These are phyloP conservation scores for Dictyostelium firmibasis DNA, from an alignment of 78 protist genomes.

Conservation along the genomic window DNA sequence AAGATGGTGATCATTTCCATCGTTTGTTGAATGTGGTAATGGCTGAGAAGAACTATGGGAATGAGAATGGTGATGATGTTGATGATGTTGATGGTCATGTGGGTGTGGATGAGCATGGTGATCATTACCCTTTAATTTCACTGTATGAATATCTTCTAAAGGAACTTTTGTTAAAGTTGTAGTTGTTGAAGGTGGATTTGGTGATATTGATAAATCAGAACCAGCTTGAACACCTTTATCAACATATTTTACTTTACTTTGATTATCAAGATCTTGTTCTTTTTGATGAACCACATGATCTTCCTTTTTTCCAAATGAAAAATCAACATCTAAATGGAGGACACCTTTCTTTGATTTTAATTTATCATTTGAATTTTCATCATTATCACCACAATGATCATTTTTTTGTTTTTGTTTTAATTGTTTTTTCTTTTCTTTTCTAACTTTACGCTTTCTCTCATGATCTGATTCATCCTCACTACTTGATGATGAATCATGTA, in stretches of 20 bases:
- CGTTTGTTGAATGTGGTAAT: not conserved
- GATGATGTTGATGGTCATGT: not conserved
- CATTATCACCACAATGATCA: not conserved
- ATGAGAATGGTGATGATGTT: not conserved
- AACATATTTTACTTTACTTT: not conserved
- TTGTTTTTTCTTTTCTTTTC: not conserved
- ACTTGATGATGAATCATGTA: not conserved
- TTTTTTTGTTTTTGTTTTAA: not conserved
- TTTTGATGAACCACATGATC: not conserved
- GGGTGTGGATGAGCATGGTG: not conserved
- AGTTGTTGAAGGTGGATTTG: not conserved
- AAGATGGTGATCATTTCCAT: not conserved
- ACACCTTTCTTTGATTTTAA: not conserved
- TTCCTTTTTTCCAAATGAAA: conserved; percentile 9
- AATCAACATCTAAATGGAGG: conserved; percentile 1
- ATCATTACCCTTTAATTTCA: not conserved
- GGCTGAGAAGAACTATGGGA: not conserved
- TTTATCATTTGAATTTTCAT: not conserved
- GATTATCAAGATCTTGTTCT: not conserved
- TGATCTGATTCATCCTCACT: conserved; percentile 2
- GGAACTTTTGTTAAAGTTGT: not conserved
- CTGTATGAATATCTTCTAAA: not conserved
- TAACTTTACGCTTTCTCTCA: not conserved
- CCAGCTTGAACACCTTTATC: not conserved
- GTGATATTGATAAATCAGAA: not conserved